Conservation (phyloP, 495 filamentous ascomycete species). For the Collariella sp. region DNA sequence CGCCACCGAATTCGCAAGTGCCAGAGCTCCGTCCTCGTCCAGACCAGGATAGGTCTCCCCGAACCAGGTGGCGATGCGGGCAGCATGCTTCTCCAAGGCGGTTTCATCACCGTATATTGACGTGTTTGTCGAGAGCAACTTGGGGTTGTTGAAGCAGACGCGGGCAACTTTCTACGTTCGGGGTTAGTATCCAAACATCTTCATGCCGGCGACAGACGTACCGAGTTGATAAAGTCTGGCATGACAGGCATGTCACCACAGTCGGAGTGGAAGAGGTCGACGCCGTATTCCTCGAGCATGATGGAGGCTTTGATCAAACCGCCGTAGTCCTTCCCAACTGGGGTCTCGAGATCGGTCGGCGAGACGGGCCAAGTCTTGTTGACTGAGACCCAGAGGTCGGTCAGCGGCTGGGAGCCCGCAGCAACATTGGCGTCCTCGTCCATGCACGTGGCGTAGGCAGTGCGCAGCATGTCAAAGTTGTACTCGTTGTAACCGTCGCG, state of each 20-base stretch:
- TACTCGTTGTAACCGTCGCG: slow-evolving; percentile 40
- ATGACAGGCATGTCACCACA: background rate
- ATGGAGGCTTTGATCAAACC: background rate
- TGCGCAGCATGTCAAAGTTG: slow-evolving; percentile 59
- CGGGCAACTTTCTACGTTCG: background rate
- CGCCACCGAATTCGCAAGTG: background rate
- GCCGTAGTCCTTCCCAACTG: background rate
- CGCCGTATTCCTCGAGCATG: background rate
- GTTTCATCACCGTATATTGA: slow-evolving; percentile 41
- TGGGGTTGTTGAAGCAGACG: background rate
- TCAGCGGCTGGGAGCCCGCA: slow-evolving; percentile 47
- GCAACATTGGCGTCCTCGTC: slow-evolving; percentile 47
- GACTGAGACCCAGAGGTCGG: slow-evolving; percentile 31
- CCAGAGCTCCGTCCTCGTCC: background rate
- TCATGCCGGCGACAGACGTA: background rate
- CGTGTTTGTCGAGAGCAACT: background rate
- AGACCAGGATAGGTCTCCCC: background rate
- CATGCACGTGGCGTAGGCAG: slow-evolving; percentile 57
- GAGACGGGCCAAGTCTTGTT: slow-evolving; percentile 7
- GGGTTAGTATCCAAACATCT: too few relatives aligned
- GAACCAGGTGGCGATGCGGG: background rate
- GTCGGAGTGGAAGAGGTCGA: background rate
- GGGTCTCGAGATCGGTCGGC: background rate
- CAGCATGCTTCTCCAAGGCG: slow-evolving; percentile 39
- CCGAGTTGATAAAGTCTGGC: slow-evolving; percentile 4